phyloP scores from a whole-genome alignment of 139 green algal genomes.

The Volvox reticuliferus region DNA sequence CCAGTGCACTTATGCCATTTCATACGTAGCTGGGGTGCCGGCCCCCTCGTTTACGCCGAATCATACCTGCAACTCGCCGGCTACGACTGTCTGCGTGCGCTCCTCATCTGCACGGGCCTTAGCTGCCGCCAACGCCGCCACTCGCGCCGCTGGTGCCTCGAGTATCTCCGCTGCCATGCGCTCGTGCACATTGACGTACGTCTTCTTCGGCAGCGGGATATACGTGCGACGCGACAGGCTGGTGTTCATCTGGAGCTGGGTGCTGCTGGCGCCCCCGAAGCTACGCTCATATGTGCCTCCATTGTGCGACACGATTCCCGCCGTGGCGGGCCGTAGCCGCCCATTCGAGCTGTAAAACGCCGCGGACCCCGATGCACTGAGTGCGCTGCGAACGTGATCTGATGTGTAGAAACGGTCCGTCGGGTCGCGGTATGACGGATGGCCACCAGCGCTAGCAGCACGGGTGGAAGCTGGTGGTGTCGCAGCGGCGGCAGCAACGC shows the following conservation, averaged over 20 bases:
- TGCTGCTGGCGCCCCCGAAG: background rate
- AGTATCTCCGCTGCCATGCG: slow-evolving; percentile 35
- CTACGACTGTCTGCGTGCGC: background rate
- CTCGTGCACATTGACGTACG: slow-evolving; percentile 43
- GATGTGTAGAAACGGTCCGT: slow-evolving; percentile 1
- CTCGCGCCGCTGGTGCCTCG: slow-evolving; percentile 2
- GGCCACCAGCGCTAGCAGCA: background rate
- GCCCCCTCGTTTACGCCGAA: background rate
- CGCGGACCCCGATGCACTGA: background rate
- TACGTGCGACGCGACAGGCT: background rate
- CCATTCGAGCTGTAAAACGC: background rate
- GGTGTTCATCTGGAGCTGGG: too few species aligned
- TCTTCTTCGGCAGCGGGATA: slow-evolving; percentile 40
- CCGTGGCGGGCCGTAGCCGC: background rate
- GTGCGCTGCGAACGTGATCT: background rate
- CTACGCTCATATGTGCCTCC: background rate
- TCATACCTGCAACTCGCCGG: slow-evolving; percentile 17
- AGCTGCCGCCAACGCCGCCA: slow-evolving; percentile 16
- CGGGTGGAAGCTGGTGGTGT: background rate
- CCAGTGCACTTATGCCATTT: too few species aligned
- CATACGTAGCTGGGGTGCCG: too few species aligned
- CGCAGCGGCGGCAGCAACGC: background rate
- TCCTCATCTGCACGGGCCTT: slow-evolving; percentile 5
- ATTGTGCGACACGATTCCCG: background rate
- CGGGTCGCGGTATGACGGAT: background rate